These are phyloP conservation scores for Ceratobasidium sp. DNA, from an alignment of 1,284 basidiomycete genomes.

Conservation along the genomic window DNA sequence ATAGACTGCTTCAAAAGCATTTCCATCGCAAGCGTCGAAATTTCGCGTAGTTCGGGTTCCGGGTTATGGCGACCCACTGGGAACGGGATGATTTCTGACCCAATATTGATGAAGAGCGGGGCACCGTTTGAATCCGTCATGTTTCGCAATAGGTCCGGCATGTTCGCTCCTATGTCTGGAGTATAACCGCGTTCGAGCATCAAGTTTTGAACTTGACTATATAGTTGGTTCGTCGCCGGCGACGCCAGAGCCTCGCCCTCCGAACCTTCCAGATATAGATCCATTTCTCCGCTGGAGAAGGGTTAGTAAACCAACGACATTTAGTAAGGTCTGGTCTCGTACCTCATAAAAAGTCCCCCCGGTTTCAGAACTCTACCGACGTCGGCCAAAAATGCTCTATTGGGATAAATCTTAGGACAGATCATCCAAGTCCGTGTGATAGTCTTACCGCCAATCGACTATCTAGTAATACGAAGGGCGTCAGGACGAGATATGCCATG, in stretches of 20 bases:
- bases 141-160: neutral
- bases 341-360: conserved; percentile 43
- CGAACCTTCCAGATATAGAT: conserved; percentile 8
- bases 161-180: conserved; percentile 21
- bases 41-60: neutral
- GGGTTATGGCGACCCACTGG: conserved; percentile 15
- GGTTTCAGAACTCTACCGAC: conserved; percentile 33
- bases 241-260: neutral
- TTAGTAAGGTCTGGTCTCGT: neutral
- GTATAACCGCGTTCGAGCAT: conserved; percentile 37
- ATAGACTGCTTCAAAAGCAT: neutral
- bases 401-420: neutral
- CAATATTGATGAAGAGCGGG: conserved; percentile 9
- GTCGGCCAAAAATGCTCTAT: conserved; percentile 6
- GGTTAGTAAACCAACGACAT: neutral
- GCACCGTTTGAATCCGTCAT: neutral
- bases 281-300: conserved; percentile 25
- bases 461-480: conserved; percentile 31
- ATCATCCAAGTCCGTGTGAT: too few species aligned
- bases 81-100: conserved; percentile 3
- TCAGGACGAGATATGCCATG: neutral
- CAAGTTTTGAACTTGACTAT: conserved; percentile 1
- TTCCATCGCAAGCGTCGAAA: conserved; percentile 34
- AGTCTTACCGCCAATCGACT: conserved; percentile 33
- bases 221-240: conserved; percentile 19